Base-by-base conservation (phyloP, 306 rosid genomes). In the Ormosia emarginata region DNA sequence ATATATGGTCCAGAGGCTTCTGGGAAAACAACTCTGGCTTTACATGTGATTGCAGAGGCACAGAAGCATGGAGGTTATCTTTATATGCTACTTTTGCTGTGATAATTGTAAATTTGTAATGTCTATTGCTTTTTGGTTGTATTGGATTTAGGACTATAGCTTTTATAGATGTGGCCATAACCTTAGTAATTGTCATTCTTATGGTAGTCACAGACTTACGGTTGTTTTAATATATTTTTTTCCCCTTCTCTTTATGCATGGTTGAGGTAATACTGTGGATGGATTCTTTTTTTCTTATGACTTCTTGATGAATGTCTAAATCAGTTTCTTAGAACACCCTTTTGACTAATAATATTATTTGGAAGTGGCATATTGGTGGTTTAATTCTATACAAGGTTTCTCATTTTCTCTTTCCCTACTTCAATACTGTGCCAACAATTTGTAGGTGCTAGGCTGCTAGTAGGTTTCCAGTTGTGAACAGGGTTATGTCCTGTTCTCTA, bases 1-100 rank as follows among this genome's bases (percentile, higher is more conserved):
- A 90, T 95, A 79, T 95, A 86, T 62, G 97, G 98, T 67, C 97
- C 98, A 30, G 99, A 95, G 87, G 98, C 98, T 74, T 93, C 99
- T 71, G 99, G 98, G 70, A 93, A 91, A 88, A 91, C 99, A 17
- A 95, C 98, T 50, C 98, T 93, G 78, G 95, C 90, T 63, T 87
- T 93, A 55, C 97, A 93, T 79, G 98, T 91, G 72, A 91, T 95
- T 86, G 98, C 99, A 6, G 94, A 95, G 86, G 92, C 98, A 71
- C 99, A 95, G 34, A 93, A 95, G 85, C 91, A 87, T 85, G 98
- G 98, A 92, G 98, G 98, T 94, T 82, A 66, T 73, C 14, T 78
- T 47, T 78, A 59, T 37, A 44, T 50, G 43, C 75, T 81, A n/a
- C 80, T 77, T 76, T 36, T 37, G 15, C 74, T 32, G 41, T 77